phyloP scores from a whole-genome alignment of 192 early-diverging fungal species.

The Coemansia sp. region DNA sequence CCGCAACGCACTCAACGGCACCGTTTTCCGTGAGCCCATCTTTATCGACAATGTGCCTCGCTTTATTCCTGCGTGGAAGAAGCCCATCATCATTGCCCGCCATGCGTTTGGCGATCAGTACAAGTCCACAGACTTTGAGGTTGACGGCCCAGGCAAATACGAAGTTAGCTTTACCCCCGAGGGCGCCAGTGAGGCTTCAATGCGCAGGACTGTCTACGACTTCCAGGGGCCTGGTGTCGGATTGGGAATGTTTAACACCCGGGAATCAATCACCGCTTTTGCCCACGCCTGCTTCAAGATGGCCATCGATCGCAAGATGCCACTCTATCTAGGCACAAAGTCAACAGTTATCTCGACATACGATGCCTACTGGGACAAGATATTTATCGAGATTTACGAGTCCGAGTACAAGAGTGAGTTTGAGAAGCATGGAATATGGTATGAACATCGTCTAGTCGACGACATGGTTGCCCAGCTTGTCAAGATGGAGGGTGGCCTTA shows the following conservation, averaged over 20 bases:
- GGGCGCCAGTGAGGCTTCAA: conserved; percentile 64
- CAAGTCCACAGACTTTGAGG: conserved; percentile 94
- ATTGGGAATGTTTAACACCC: conserved; percentile 95
- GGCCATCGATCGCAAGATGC: conserved; percentile 85
- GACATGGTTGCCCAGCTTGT: conserved; percentile 98
- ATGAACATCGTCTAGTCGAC: conserved; percentile 97
- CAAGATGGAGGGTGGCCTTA: conserved; percentile 91
- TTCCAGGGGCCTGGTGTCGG: conserved; percentile 87
- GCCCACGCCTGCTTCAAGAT: conserved; percentile 95
- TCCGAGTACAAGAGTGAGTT: conserved; percentile 80
- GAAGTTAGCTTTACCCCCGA: conserved; percentile 88
- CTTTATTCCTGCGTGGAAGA: conserved; percentile 90
- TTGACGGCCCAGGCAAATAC: conserved; percentile 84
- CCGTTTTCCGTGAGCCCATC: conserved; percentile 98
- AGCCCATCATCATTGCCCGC: conserved; percentile 94
- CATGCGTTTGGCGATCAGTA: conserved; percentile 99
- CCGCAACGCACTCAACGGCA: conserved; percentile 94
- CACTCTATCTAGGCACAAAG: conserved; percentile 95
- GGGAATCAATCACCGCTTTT: conserved; percentile 89
- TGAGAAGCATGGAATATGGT: conserved; percentile 87
- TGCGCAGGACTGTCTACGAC: conserved; percentile 76
- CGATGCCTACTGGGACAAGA: conserved; percentile 98
- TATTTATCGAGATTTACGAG: conserved; percentile 90
- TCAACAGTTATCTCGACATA: conserved; percentile 97
- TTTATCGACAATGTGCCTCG: conserved; percentile 88